Conservation (phyloP, 2,329 filamentous ascomycete genomes). For the Ascochyta lentis region DNA sequence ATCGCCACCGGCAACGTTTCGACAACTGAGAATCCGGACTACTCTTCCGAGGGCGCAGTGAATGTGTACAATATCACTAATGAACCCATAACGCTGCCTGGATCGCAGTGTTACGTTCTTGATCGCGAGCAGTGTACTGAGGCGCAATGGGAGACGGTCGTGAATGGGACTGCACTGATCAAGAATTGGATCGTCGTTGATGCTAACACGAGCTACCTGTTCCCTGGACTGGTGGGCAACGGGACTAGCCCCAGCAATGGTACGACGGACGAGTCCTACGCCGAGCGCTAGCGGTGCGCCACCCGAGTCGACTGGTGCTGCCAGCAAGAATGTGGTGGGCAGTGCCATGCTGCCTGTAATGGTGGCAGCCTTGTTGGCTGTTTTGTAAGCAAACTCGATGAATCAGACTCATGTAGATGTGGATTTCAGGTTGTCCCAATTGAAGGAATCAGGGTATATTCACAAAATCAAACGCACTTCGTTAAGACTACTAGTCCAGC, state of each 20-base stretch:
- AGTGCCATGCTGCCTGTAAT: not conserved
- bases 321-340: not conserved
- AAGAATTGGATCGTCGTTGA: slow-evolving; percentile 46
- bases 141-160: slow-evolving; percentile 42
- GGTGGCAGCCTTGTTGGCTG: not conserved
- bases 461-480: not conserved
- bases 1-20: slow-evolving; percentile 61
- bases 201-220: slow-evolving; percentile 40
- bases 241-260: slow-evolving; percentile 19
- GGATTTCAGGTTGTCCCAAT: not conserved
- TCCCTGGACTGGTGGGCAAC: slow-evolving; percentile 34
- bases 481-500: no score
- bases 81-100: slow-evolving; percentile 49
- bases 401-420: not conserved
- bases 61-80: slow-evolving; percentile 56
- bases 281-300: not conserved
- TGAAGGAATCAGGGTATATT: not conserved
- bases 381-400: not conserved
- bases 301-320: slow-evolving; percentile 3
- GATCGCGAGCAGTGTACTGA: slow-evolving; percentile 38
- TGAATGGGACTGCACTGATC: slow-evolving; percentile 40
- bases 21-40: slow-evolving; percentile 51
- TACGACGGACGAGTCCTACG: not conserved
- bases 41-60: slow-evolving; percentile 41
- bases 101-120: slow-evolving; percentile 45